phyloP scores from a whole-genome alignment of 495 filamentous ascomycete species.

The Letharia lupina region DNA sequence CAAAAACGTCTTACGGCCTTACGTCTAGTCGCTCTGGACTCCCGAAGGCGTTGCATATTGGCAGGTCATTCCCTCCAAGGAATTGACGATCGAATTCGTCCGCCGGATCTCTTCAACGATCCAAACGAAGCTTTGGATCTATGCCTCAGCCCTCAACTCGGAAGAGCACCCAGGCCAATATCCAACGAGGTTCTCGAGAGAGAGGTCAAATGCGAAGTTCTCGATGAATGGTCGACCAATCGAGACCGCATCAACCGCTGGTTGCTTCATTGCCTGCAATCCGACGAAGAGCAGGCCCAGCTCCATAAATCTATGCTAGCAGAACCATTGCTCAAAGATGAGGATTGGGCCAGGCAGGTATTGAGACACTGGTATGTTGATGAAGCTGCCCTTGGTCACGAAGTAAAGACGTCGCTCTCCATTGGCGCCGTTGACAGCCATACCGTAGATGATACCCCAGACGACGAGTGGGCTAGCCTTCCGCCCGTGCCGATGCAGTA shows the following conservation, averaged over 20 bases:
- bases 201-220: neutral
- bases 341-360: conserved; percentile 21
- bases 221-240: conserved; percentile 15
- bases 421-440: conserved; percentile 16
- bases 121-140: neutral
- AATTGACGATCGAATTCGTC: conserved; percentile 10
- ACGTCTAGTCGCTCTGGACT: neutral
- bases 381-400: conserved; percentile 15
- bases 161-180: neutral
- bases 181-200: neutral
- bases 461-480: neutral
- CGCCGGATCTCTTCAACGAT: neutral
- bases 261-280: conserved; percentile 13
- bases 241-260: conserved; percentile 19
- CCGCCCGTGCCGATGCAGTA: neutral
- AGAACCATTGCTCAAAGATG: neutral
- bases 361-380: conserved; percentile 23
- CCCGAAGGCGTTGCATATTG: conserved; percentile 4
- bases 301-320: conserved; percentile 14
- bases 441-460: neutral
- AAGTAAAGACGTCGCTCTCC: conserved; percentile 12
- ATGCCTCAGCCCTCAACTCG: neutral
- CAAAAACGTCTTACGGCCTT: conserved; percentile 4
- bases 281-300: conserved; percentile 9
- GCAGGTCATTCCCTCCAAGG: conserved; percentile 7